Percentiles rank a stretch among this genome's conserved stretches.
These are phyloP conservation scores for Russula foetens DNA, from an alignment of 768 basidiomycete genomes.

Conservation along the genomic window DNA sequence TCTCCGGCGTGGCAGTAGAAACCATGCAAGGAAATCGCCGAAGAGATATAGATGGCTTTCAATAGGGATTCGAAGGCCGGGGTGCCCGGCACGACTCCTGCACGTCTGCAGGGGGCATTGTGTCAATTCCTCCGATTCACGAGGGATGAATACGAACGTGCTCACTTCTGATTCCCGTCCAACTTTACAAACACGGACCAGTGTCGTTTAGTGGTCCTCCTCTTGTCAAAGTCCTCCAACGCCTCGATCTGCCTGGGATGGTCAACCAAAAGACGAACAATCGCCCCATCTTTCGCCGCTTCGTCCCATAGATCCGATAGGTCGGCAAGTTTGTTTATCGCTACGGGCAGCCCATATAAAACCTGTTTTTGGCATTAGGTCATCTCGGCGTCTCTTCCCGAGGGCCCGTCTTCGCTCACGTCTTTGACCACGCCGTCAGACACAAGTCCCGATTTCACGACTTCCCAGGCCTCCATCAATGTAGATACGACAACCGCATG, in stretches of 20 bases:
- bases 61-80: slow-evolving; percentile 50
- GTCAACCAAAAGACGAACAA: slow-evolving; percentile 65
- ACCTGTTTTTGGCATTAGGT: slow-evolving; percentile 38
- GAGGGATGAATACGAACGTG: not conserved
- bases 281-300: slow-evolving; percentile 45
- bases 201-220: slow-evolving; percentile 30
- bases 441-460: slow-evolving; percentile 58
- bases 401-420: slow-evolving; percentile 27
- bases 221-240: slow-evolving; percentile 51
- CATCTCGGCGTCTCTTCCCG: slow-evolving; percentile 2
- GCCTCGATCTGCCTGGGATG: slow-evolving; percentile 62
- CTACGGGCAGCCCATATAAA: slow-evolving; percentile 71
- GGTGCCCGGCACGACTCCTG: slow-evolving; percentile 53
- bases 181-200: slow-evolving; percentile 83
- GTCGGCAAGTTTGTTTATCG: slow-evolving; percentile 63
- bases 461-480: slow-evolving; percentile 71
- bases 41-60: slow-evolving; percentile 41
- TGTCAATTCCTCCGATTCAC: not conserved
- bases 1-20: slow-evolving; percentile 80
- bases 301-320: slow-evolving; percentile 52
- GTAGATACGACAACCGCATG: slow-evolving; percentile 74
- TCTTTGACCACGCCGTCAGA: slow-evolving; percentile 70
- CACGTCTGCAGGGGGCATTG: slow-evolving; percentile 44
- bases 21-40: slow-evolving; percentile 58
- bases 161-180: slow-evolving; percentile 71